Evolutionary conservation across 1,284 basidiomycete species (phyloP).

Genomic region (Athelia sp.): DNA sequence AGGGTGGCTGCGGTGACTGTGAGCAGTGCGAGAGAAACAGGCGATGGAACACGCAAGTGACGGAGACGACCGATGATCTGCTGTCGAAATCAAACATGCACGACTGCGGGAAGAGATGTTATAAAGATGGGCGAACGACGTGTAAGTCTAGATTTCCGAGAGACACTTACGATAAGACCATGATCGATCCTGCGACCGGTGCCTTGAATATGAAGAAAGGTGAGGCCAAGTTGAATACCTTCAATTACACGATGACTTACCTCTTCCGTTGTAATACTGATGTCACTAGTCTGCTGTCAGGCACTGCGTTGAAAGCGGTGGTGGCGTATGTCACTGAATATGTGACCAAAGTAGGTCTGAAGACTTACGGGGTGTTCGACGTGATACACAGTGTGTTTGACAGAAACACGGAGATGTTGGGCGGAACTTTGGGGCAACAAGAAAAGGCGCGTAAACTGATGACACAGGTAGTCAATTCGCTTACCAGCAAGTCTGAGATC

Average conservation of each 20-base stretch:
- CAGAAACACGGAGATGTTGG: conserved; percentile 15
- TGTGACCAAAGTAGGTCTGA: conserved; percentile 30
- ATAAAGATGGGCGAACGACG: conserved; percentile 12
- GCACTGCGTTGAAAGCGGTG: conserved; percentile 31
- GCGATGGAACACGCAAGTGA: not conserved
- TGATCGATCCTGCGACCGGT: conserved; percentile 21
- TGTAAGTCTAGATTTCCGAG: conserved; percentile 25
- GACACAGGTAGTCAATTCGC: conserved; percentile 21
- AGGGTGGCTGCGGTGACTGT: conserved; percentile 5
- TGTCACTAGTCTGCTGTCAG: conserved; percentile 28
- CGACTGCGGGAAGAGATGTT: conserved; percentile 3
- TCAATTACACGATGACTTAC: conserved; percentile 23
- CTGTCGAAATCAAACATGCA: conserved; percentile 12
- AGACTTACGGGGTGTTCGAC: conserved; percentile 30
- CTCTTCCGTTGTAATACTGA: conserved; percentile 30
- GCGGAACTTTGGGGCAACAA: conserved; percentile 3
- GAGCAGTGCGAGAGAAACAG: conserved; percentile 3
- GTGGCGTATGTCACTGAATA: conserved; percentile 35
- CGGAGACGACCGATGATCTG: conserved; percentile 9
- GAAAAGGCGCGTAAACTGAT: conserved; percentile 22
- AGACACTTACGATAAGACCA: conserved; percentile 8
- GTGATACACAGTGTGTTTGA: conserved; percentile 21
- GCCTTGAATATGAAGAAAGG: conserved; percentile 24
- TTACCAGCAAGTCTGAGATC: conserved; percentile 24
- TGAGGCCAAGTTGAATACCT: conserved; percentile 29